Percentiles rank a stretch among this genome's conserved stretches.
These are phyloP conservation scores for Collybiopsis confluens DNA, from an alignment of 768 basidiomycete genomes.

Conservation along the genomic window DNA sequence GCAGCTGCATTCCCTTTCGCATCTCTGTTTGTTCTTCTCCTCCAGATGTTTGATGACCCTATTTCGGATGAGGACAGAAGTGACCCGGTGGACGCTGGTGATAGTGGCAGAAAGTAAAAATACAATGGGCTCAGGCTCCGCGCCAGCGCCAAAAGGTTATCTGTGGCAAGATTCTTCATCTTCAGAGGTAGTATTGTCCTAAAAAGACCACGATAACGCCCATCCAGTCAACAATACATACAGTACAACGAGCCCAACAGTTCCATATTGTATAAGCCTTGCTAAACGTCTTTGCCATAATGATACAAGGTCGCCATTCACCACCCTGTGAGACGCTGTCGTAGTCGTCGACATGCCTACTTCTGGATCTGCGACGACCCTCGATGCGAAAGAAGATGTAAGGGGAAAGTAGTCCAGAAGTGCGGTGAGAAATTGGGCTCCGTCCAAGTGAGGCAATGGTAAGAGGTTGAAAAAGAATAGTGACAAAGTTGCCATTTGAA, in stretches of 20 bases:
- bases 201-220: background rate
- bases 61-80: too few species aligned
- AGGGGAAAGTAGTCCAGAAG: conserved; percentile 24
- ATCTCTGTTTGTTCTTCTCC: too few species aligned
- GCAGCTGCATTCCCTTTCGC: too few species aligned
- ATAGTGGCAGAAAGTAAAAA: too few species aligned
- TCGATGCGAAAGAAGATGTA: background rate
- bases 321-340: background rate
- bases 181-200: too few species aligned
- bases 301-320: background rate
- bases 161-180: too few species aligned
- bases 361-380: background rate
- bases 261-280: background rate
- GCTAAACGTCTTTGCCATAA: background rate
- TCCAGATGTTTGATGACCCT: too few species aligned
- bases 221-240: background rate
- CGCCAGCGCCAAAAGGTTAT: too few species aligned
- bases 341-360: background rate
- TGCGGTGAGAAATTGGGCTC: conserved; percentile 48
- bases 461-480: conserved; percentile 81
- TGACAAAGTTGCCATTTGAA: conserved; percentile 65
- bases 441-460: conserved; percentile 70
- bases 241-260: background rate
- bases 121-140: too few species aligned
- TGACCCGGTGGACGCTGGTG: too few species aligned